Evolutionary conservation across 108 stramenopile genomes (phyloP).

Genomic region (Nitzschia sp.): DNA sequence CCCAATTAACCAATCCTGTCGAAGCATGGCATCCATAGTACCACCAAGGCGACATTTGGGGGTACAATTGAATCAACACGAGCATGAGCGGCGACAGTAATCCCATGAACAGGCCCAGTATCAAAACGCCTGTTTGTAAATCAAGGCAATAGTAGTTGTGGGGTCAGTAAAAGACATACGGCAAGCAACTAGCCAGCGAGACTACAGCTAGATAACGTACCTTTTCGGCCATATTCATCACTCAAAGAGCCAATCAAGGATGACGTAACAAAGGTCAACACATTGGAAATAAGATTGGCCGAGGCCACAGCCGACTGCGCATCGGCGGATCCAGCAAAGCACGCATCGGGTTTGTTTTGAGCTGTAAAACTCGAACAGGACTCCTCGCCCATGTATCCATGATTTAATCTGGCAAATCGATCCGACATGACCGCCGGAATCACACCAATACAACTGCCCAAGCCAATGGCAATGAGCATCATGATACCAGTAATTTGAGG

Average conservation of each 20-base stretch:
- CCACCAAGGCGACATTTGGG: slow-evolving; percentile 58
- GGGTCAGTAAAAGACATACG: neutral
- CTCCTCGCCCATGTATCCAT: slow-evolving; percentile 46
- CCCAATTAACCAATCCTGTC: slow-evolving; percentile 72
- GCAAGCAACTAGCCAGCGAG: too few relatives aligned
- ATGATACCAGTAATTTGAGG: slow-evolving; percentile 76
- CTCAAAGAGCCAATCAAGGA: slow-evolving; percentile 81
- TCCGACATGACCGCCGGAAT: slow-evolving; percentile 82
- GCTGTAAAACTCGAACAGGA: neutral
- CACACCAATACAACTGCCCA: slow-evolving; percentile 78
- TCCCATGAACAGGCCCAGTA: slow-evolving; percentile 56
- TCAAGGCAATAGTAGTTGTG: neutral
- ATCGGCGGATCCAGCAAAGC: slow-evolving; percentile 67
- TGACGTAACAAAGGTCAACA: slow-evolving; percentile 68
- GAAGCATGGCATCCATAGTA: slow-evolving; percentile 61
- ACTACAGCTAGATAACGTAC: slow-evolving; percentile 27
- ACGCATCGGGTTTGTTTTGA: slow-evolving; percentile 54
- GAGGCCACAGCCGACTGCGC: slow-evolving; percentile 71
- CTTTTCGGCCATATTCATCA: slow-evolving; percentile 75
- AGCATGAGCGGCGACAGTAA: slow-evolving; percentile 55
- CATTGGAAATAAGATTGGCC: slow-evolving; percentile 59
- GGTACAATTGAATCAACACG: slow-evolving; percentile 58
- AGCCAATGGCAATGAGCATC: slow-evolving; percentile 64
- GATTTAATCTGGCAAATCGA: slow-evolving; percentile 76
- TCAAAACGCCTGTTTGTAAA: slow-evolving; percentile 53